A percentile compares a stretch with the other conserved stretches of the same genome.
Conservation (phyloP, 2,329 filamentous ascomycete species). For the Apiospora malaysiana region DNA sequence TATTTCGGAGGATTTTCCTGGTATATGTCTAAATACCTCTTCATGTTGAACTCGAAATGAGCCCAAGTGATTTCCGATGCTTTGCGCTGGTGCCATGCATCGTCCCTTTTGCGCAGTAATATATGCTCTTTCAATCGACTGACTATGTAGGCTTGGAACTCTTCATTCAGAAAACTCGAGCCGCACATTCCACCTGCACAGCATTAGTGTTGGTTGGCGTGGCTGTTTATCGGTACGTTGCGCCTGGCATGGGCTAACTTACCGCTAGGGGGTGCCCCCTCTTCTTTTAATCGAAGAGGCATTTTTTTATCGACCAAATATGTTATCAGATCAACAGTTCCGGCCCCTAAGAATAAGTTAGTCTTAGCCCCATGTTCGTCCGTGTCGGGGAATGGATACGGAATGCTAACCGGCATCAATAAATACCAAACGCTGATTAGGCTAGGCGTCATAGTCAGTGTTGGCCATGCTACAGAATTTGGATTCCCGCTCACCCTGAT, state of each 20-base stretch:
- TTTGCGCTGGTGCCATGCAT: neutral
- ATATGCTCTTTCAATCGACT: neutral
- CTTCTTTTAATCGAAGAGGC: conserved; percentile 32
- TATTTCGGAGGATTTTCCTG: neutral
- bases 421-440: neutral
- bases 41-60: neutral
- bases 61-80: neutral
- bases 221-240: neutral
- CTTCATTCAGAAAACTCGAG: conserved; percentile 40
- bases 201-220: neutral
- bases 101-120: neutral
- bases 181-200: conserved; percentile 36
- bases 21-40: neutral
- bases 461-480: neutral
- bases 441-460: neutral
- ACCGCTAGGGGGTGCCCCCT: conserved; percentile 29
- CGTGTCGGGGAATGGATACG: neutral
- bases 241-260: conserved; percentile 2
- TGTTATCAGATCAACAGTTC: conserved; percentile 37
- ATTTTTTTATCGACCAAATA: conserved; percentile 34
- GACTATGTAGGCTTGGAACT: conserved; percentile 27
- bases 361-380: neutral
- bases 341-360: conserved; percentile 29
- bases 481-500: conserved; percentile 19
- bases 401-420: neutral